Evolutionary conservation across 495 filamentous ascomycete species (phyloP), one percentile per base, ranked within the genome.

Genomic region (Pseudevernia furfuracea): DNA sequence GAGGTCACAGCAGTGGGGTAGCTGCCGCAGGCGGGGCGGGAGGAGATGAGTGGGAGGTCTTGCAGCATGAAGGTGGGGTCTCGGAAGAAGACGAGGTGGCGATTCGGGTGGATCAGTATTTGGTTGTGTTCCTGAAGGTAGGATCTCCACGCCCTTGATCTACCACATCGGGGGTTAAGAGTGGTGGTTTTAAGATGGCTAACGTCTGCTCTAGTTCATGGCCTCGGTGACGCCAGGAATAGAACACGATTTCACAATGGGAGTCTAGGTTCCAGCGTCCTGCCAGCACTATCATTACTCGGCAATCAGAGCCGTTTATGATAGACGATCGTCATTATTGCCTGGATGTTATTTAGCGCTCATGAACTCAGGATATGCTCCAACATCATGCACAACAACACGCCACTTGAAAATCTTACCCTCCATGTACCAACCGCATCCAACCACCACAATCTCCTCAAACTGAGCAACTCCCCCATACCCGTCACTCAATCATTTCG

Each of bases 201-300:
- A 10, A 49, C 46, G 28, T 9, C 55, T 53, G 14, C 14, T 25
- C 21, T 62, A 84, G 85, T 97, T 98, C 75, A 95, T 97, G 82
- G 92, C 94, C 17, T 92, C 89, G 65, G 93, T 98, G 34, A 97
- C 93, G 30, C 94, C 94, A 11, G 91, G 91, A 19, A 97, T 98
- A 73, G 94, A 97, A 78, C 90, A 97, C 73, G 94, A 98, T 74
- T 97, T 95, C 74, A 98, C 94, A 2, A 98, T 97, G 92, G 91
- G 93, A 3, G 86, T 98, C 37, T 97, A 74, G 75, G 46, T 39
- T 39, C 48, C 6, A 44, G 19, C 43, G 3, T 44, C 21, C 43
- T 44, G 19, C 43, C 43, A 44, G n/a, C 10, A 49, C 34, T 36
- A 30, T 37, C 25, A 62, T 37, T 36, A 15, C n/a, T n/a, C 17